phyloP scores from a whole-genome alignment of 1,139 yeast species.

The Geotrichum cucujoidarum region DNA sequence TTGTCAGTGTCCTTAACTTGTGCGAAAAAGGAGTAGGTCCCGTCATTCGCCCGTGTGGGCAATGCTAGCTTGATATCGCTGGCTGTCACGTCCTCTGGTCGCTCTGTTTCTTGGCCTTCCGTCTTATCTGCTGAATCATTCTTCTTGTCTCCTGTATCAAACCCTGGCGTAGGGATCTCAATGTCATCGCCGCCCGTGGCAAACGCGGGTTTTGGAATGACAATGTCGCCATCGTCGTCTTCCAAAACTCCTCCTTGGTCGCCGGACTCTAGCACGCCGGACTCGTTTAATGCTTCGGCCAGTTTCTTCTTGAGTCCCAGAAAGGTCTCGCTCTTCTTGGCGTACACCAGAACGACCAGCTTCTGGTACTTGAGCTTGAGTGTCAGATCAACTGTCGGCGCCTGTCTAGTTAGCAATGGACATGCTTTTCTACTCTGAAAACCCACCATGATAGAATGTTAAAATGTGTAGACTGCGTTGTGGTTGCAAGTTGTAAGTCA shows the following conservation, averaged over 20 bases:
- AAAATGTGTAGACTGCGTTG: too few species aligned
- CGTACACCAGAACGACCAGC: slow-evolving; percentile 7
- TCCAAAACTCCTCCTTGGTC: neutral
- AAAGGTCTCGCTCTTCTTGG: slow-evolving; percentile 11
- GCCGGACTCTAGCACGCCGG: slow-evolving; percentile 5
- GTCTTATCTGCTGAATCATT: neutral
- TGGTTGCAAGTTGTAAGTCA: too few species aligned
- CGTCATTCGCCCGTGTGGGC: slow-evolving; percentile 3
- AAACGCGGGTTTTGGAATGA: slow-evolving; percentile 9
- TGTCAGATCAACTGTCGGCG: slow-evolving; percentile 10
- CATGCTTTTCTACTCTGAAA: too few species aligned
- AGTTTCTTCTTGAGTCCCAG: slow-evolving; percentile 3
- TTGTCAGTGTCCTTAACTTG: slow-evolving; percentile 6
- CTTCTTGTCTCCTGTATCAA: neutral
- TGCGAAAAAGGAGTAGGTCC: slow-evolving; percentile 1
- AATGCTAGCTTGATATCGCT: slow-evolving; percentile 5
- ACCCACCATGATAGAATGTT: too few species aligned
- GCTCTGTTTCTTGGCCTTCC: neutral
- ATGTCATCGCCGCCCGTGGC: slow-evolving; percentile 6
- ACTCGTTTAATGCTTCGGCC: slow-evolving; percentile 10
- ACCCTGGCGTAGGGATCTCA: slow-evolving; percentile 9
- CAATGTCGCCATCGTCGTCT: slow-evolving; percentile 6
- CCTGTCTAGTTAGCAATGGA: neutral
- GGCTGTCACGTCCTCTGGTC: neutral
- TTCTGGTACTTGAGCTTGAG: slow-evolving; percentile 13